Percentiles rank a stretch among this genome's conserved stretches.
These are phyloP conservation scores for Trichoderma gracile DNA, from an alignment of 2,329 filamentous ascomycete genomes.

Conservation along the genomic window DNA sequence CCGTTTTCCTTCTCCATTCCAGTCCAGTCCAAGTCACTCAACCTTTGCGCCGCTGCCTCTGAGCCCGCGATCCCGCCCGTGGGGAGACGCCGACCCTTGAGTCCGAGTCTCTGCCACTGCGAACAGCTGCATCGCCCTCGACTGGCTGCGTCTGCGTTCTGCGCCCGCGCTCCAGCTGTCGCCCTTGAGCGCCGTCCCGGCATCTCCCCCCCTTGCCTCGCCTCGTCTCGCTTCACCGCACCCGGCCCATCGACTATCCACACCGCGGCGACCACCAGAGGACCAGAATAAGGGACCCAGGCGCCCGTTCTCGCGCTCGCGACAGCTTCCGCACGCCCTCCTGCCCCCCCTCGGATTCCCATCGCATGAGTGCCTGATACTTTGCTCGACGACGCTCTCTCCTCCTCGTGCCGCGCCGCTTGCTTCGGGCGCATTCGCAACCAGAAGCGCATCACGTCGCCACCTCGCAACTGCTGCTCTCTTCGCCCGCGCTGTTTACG, in stretches of 20 bases:
- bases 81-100: conserved; percentile 24
- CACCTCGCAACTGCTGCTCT: not conserved
- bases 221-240: conserved; percentile 25
- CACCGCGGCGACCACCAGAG: conserved; percentile 8
- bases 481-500: not conserved
- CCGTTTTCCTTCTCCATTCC: conserved; percentile 26
- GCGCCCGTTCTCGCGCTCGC: conserved; percentile 21
- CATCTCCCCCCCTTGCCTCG: conserved; percentile 11
- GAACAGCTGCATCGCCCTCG: conserved; percentile 18
- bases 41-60: conserved; percentile 25
- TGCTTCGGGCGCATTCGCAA: conserved; percentile 20
- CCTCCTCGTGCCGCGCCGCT: conserved; percentile 7
- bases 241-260: conserved; percentile 7
- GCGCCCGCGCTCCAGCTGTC: conserved; percentile 2
- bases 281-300: not conserved
- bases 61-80: conserved; percentile 26
- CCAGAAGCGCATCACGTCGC: conserved; percentile 6
- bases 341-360: too few relatives aligned
- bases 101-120: conserved; percentile 9
- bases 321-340: conserved; percentile 17
- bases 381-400: not conserved
- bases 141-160: not conserved
- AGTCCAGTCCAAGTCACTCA: not conserved
- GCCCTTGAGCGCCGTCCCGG: conserved; percentile 9
- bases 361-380: conserved; percentile 16